Evolutionary conservation across 768 basidiomycete species (phyloP), one percentile per base, ranked within the genome.

Genomic region (Pholiota microspora): DNA sequence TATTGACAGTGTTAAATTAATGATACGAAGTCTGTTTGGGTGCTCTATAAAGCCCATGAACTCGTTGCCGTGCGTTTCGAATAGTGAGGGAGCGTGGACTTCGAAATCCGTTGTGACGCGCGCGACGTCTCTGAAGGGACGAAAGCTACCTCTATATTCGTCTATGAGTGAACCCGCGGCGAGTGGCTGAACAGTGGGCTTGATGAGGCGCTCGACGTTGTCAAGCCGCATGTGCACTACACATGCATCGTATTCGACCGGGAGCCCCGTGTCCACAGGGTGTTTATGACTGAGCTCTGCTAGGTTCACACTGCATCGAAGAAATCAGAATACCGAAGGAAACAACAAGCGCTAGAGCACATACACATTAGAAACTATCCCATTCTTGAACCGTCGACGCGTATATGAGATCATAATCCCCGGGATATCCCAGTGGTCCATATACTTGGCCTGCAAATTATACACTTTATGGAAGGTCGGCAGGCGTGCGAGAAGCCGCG

Each of bases 381-480:
- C 69, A 27, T 62, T 54, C 47, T 62, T 57, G 52, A 69, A 73
- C 21, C 63, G 71, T 44, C 81, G 69, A 8, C 76, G 71, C 2
- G 77, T 64, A 62, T 77, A 86, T 0, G 80, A 77, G 21, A 88
- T 78, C 67, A 82, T 76, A 35, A 89, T 80, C 6, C 82, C 84
- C 16, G 62, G 70, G 61, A 59, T 63, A 46, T 55, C 77, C 58
- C 63, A 67, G 63, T 75, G 68, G 18, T 70, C 71, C 75, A 83
- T 77, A 59, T 85, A 88, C 61, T 80, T 82, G 23, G 84, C 87
- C 58, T 80, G 76, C 2, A 89, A 57, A 46, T 78, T 71, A 60
- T 79, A 85, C 0, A 81, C 84, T 64, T 81, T 84, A 31, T 69
- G 69, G 44, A 68, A 68, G 3, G 80, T 82, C 0, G 73, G 72